These are phyloP conservation scores for Niveomyces coronatus DNA, from an alignment of 2,329 filamentous ascomycete species.

Conservation along the genomic window DNA sequence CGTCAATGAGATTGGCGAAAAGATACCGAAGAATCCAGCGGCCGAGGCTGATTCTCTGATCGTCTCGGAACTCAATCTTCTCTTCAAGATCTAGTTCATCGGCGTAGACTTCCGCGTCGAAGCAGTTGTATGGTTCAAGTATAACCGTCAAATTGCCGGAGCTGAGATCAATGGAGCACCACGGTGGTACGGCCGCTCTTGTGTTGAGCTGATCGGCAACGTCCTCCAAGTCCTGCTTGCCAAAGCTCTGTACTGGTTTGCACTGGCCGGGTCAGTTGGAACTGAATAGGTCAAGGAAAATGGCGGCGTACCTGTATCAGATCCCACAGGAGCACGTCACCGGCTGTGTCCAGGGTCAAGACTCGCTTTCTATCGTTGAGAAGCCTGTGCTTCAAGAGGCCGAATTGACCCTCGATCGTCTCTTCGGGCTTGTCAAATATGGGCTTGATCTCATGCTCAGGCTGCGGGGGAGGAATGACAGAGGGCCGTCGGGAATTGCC, in stretches of 20 bases:
- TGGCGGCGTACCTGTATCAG: constrained; percentile 57
- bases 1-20: constrained; percentile 80
- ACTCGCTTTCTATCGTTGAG: constrained; percentile 85
- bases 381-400: constrained; percentile 84
- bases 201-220: constrained; percentile 82
- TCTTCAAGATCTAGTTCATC: constrained; percentile 73
- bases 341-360: constrained; percentile 85
- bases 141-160: constrained; percentile 87
- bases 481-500: constrained; percentile 31
- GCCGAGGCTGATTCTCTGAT: constrained; percentile 92
- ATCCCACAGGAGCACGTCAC: constrained; percentile 93
- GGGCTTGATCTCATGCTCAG: constrained; percentile 38
- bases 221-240: constrained; percentile 87
- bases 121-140: constrained; percentile 89
- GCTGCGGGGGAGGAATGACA: constrained; percentile 19
- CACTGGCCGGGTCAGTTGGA: constrained; percentile 43
- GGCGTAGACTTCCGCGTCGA: constrained; percentile 94
- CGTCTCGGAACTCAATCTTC: constrained; percentile 73
- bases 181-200: constrained; percentile 79
- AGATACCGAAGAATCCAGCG: constrained; percentile 94
- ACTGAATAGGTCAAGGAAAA: neutral
- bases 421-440: constrained; percentile 61
- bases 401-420: constrained; percentile 90
- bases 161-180: constrained; percentile 91
- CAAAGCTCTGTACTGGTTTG: constrained; percentile 79